Base-by-base conservation (phyloP, 495 filamentous ascomycete species). In the Aspergillus conjunctus region DNA sequence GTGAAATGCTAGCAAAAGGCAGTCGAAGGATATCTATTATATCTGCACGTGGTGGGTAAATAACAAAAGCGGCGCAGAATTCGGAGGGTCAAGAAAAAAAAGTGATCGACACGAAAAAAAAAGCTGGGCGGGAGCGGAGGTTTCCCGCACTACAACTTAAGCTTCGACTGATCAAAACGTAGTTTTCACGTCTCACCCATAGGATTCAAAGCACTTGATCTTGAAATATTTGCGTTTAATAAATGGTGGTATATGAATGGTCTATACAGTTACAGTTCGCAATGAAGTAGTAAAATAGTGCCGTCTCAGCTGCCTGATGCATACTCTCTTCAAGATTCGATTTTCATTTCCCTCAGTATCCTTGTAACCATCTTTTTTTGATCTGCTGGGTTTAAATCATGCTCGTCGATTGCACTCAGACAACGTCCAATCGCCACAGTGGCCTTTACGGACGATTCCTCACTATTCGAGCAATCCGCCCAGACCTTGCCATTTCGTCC, bases 401-500 rank as follows among this genome's bases (percentile, higher is more conserved):
- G 76, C 62, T 85, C 79, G 71, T 97, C 94, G 7, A 89, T 90
- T 70, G 88, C 84, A 68, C 81, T 81, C 54, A 98, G 74, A 59
- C 91, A 91, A 63, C 86, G 83, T n/a, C 93, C 93, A 56, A 97
- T 87, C 7, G 85, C 79, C 51, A 97, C 68, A 9, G 90, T 92
- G 60, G 79, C 83, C 71, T 78, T 82, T 26, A 88, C 72, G 11
- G 75, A 71, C 56, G 56, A 60, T n/a, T 78, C 75, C 49, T 80
- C 87, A 14, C 86, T 88, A 51, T 87, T 85, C 2, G 77, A 75
- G 59, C 79, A 83, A 64, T 91, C 85, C 17, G 98, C 88, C 94
- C 94, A 97, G 37, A 97, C 83, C 77, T 84, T 89, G 20, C 94
- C 94, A 72, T 98, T 98, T 70, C 93, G 86, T 21, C 95, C 95